Evolutionary conservation across 345 rosid species (phyloP).

Genomic region (Citropsis articulata): DNA sequence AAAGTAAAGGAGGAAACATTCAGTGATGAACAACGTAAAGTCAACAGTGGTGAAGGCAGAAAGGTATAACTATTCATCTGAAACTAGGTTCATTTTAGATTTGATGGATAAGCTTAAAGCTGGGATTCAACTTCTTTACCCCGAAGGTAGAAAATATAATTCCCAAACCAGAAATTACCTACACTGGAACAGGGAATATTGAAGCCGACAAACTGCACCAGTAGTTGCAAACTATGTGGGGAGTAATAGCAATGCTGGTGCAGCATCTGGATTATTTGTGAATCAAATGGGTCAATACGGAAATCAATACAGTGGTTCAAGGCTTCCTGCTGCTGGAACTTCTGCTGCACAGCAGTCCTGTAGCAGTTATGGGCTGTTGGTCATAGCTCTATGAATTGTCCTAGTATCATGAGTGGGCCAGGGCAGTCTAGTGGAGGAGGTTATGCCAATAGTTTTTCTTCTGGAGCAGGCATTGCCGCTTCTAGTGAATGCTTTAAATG

Average conservation of each 20-base stretch:
- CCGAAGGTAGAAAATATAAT: slow-evolving; percentile 29
- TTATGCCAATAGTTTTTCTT: slow-evolving; percentile 26
- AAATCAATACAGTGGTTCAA: slow-evolving; percentile 36
- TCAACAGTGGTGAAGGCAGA: slow-evolving; percentile 78
- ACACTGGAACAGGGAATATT: slow-evolving; percentile 25
- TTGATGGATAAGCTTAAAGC: slow-evolving; percentile 48
- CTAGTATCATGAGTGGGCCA: slow-evolving; percentile 58
- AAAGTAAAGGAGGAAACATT: slow-evolving; percentile 88
- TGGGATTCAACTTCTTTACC: slow-evolving; percentile 32
- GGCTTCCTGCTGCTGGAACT: slow-evolving; percentile 22
- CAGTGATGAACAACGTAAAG: slow-evolving; percentile 89
- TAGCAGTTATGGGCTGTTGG: slow-evolving; percentile 54
- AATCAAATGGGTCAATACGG: slow-evolving; percentile 50
- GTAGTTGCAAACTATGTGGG: slow-evolving; percentile 17
- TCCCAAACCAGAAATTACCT: slow-evolving; percentile 25
- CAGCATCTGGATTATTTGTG: slow-evolving; percentile 32
- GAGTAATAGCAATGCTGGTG: slow-evolving; percentile 16
- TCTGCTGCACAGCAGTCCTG: slow-evolving; percentile 31
- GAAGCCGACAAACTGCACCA: slow-evolving; percentile 33
- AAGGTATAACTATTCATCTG: slow-evolving; percentile 53
- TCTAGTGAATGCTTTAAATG: slow-evolving; percentile 54
- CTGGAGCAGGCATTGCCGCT: slow-evolving; percentile 30
- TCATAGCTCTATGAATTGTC: slow-evolving; percentile 67
- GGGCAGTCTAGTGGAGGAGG: slow-evolving; percentile 35
- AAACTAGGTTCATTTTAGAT: slow-evolving; percentile 61